Evolutionary conservation across 352 stramenopile genomes (phyloP).

Genomic region (Pythium oligandrum): DNA sequence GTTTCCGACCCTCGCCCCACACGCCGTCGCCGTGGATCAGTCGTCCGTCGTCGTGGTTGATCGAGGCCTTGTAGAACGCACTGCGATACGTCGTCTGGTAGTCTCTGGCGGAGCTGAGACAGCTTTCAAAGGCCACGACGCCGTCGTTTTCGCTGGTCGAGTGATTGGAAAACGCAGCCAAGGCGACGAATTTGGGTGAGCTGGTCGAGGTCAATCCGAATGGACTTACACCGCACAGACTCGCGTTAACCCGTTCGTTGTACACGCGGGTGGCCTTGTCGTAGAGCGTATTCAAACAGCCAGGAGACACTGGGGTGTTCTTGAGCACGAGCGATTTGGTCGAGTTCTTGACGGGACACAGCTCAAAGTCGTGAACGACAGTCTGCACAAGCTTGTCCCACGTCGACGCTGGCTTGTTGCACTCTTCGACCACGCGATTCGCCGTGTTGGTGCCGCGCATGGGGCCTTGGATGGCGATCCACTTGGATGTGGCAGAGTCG

Average conservation of each 20-base stretch:
- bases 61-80: conserved; percentile 24
- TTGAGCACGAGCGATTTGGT: conserved; percentile 23
- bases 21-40: conserved; percentile 21
- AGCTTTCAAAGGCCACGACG: conserved; percentile 32
- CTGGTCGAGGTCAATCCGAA: conserved; percentile 20
- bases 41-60: conserved; percentile 31
- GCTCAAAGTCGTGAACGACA: conserved; percentile 16
- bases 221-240: conserved; percentile 31
- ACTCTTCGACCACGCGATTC: conserved; percentile 18
- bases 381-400: conserved; percentile 6
- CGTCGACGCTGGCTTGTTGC: conserved; percentile 8
- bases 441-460: conserved; percentile 21
- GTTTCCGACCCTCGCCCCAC: conserved; percentile 17
- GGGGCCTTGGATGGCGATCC: conserved; percentile 33
- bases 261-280: conserved; percentile 10
- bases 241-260: conserved; percentile 13
- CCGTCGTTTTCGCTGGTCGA: conserved; percentile 25
- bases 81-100: conserved; percentile 18
- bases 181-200: conserved; percentile 12
- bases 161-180: conserved; percentile 16
- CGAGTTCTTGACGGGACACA: conserved; percentile 22
- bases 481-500: conserved; percentile 22
- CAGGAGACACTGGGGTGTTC: conserved; percentile 3
- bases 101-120: conserved; percentile 4
- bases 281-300: conserved; percentile 24